Conservation (phyloP, 108 stramenopile species). For the Pelagomonas calceolata region DNA sequence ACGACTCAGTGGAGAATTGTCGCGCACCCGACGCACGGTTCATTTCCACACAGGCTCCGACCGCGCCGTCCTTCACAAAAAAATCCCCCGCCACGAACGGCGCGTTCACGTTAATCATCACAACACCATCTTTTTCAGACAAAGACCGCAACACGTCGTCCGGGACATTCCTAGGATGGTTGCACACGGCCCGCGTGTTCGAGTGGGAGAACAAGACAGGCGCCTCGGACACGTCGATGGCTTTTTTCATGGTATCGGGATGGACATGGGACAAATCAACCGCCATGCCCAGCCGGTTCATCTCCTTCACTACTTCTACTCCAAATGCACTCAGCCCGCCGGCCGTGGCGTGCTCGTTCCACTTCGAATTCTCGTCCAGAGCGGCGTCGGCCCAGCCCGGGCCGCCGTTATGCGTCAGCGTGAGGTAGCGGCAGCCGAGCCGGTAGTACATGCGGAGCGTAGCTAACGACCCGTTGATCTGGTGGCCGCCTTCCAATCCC, state of each 20-base stretch:
- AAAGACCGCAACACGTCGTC: constrained; percentile 6
- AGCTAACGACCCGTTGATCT: constrained; percentile 11
- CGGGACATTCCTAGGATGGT: constrained; percentile 16
- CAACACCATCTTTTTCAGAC: constrained; percentile 2
- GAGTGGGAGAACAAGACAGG: constrained; percentile 16
- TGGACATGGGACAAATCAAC: constrained; percentile 17
- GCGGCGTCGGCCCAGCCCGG: constrained; percentile 22
- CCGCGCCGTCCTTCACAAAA: constrained; percentile 10
- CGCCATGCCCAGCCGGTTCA: constrained; percentile 17
- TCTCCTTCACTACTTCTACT: constrained; percentile 9
- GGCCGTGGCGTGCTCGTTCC: background rate
- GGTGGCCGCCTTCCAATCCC: constrained; percentile 17
- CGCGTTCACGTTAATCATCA: constrained; percentile 7
- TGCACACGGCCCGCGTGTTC: constrained; percentile 10
- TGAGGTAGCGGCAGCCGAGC: constrained; percentile 14
- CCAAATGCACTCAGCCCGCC: constrained; percentile 12
- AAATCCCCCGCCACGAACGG: constrained; percentile 18
- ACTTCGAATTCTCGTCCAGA: background rate
- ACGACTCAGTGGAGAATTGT: no score
- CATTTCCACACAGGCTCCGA: no score
- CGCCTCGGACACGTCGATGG: constrained; percentile 5
- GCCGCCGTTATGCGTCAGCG: constrained; percentile 17
- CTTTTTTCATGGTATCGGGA: constrained; percentile 4
- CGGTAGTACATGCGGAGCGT: constrained; percentile 10
- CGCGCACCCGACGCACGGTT: no score